Conservation (phyloP, 106 monocot species). For the Acorus gramineus region DNA sequence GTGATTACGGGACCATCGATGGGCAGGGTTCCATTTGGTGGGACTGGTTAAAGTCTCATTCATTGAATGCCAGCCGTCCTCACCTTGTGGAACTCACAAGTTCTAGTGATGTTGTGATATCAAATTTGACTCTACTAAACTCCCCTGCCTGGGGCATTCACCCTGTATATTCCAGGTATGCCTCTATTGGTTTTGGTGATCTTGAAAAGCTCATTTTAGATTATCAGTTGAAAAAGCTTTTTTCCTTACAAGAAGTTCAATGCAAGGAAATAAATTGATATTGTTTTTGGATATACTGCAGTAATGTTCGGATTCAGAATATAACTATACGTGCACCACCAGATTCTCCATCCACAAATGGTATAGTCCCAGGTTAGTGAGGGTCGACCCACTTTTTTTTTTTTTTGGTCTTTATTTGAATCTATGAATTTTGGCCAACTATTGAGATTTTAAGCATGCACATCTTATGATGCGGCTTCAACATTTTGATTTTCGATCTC, state of each 20-base stretch:
- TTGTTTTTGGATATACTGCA: slow-evolving; percentile 23
- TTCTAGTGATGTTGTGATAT: slow-evolving; percentile 41
- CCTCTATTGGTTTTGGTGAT: not conserved
- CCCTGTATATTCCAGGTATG: slow-evolving; percentile 67
- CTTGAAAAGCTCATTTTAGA: too few relatives aligned
- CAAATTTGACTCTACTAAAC: slow-evolving; percentile 61
- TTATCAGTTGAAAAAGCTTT: too few relatives aligned
- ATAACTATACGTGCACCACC: slow-evolving; percentile 39
- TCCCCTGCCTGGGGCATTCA: slow-evolving; percentile 71
- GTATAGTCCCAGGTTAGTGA: slow-evolving; percentile 83
- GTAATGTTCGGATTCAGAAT: slow-evolving; percentile 62
- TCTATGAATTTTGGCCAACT: too few relatives aligned
- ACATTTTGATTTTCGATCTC: too few relatives aligned
- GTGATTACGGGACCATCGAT: slow-evolving; percentile 68
- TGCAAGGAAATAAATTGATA: not conserved
- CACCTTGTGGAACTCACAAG: slow-evolving; percentile 58
- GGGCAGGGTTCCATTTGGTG: slow-evolving; percentile 83
- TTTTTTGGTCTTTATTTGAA: not conserved
- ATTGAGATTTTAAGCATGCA: too few relatives aligned
- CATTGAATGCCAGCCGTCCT: slow-evolving; percentile 53
- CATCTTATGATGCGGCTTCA: too few relatives aligned
- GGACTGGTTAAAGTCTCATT: slow-evolving; percentile 45
- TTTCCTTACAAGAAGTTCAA: too few relatives aligned
- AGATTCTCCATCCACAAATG: slow-evolving; percentile 60
- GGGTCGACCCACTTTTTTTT: not conserved